phyloP scores from a whole-genome alignment of 768 basidiomycete genomes.

The Russula vinacea region DNA sequence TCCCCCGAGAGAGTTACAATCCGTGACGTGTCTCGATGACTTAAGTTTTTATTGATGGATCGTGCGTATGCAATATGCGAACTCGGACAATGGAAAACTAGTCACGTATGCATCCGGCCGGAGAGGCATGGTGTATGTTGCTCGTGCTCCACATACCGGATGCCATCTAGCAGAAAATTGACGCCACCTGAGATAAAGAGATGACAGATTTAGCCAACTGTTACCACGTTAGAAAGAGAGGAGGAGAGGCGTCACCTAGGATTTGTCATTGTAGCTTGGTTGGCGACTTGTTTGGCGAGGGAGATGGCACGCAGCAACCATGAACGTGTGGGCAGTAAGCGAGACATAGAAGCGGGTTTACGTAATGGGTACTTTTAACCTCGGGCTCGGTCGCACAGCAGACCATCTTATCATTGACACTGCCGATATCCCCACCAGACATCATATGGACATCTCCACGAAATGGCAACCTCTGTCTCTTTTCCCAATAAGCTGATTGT shows the following conservation, averaged over 20 bases:
- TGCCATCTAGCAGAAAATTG: constrained; percentile 72
- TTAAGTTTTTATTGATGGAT: constrained; percentile 58
- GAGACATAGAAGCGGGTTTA: too few relatives aligned
- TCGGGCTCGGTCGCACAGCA: too few relatives aligned
- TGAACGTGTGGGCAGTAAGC: too few relatives aligned
- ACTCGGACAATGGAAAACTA: background rate
- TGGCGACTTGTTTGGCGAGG: too few relatives aligned
- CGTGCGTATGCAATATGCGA: constrained; percentile 5
- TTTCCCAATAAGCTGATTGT: too few relatives aligned
- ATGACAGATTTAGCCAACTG: constrained; percentile 67
- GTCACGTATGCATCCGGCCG: constrained; percentile 52
- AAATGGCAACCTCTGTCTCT: too few relatives aligned
- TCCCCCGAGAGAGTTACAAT: constrained; percentile 68
- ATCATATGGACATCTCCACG: too few relatives aligned
- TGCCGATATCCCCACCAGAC: too few relatives aligned
- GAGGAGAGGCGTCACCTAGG: constrained; percentile 46
- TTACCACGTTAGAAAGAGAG: background rate
- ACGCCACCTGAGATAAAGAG: constrained; percentile 58
- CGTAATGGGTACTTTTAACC: too few relatives aligned
- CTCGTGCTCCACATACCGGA: constrained; percentile 74
- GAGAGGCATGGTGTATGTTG: constrained; percentile 53
- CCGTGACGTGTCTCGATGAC: constrained; percentile 70
- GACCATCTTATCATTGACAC: too few relatives aligned
- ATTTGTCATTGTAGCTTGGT: constrained; percentile 78
- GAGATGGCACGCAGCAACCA: too few relatives aligned